Evolutionary conservation across 345 rosid genomes (phyloP), one percentile per base, ranked within the genome.

Genomic region (Populus ilicifolia): DNA sequence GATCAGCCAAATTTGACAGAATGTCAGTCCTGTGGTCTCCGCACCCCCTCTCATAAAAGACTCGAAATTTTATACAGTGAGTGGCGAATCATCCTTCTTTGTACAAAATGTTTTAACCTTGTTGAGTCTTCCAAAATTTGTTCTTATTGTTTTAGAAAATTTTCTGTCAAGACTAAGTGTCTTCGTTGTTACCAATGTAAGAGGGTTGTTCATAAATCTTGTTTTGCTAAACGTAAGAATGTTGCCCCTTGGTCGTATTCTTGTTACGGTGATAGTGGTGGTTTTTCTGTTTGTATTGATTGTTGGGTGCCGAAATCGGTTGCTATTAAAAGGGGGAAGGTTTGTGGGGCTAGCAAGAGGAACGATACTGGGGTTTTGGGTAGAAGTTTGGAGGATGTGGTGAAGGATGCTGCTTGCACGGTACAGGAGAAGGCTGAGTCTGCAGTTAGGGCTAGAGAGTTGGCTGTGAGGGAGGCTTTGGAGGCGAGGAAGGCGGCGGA

Each of bases 271-370:
- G 12, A 56, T 21, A 46, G 72, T 25, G 66, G 72, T 38, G 81
- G 83, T 0, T 90, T 82, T 69, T 78, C 81, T 2, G 73, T 84
- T 73, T 90, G 94, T 73, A 73, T 87, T 10, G 94, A 89, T 78
- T 90, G 91, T 81, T 90, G 94, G 94, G 59, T 90, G 29, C 94
- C 94, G 1, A 72, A 74, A 75, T 78, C 83, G 5, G 46, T 89
- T 74, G 77, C 78, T 21, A 71, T 25, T 2, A 77, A 38, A 69
- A 74, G 83, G 54, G 80, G 65, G 25, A 29, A 16, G n/a, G 56
- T 27, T 29, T 20, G 70, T 50, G 29, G 38, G 25, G 29, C 7
- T 35, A 43, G 36, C 35, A 78, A 71, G 72, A 68, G 29, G 50
- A 73, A 56, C 27, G 67, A 52, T 69, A 18, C 80, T 56, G 39